Conservation (phyloP, 2,329 filamentous ascomycete species). For the Colletotrichum sp. region DNA sequence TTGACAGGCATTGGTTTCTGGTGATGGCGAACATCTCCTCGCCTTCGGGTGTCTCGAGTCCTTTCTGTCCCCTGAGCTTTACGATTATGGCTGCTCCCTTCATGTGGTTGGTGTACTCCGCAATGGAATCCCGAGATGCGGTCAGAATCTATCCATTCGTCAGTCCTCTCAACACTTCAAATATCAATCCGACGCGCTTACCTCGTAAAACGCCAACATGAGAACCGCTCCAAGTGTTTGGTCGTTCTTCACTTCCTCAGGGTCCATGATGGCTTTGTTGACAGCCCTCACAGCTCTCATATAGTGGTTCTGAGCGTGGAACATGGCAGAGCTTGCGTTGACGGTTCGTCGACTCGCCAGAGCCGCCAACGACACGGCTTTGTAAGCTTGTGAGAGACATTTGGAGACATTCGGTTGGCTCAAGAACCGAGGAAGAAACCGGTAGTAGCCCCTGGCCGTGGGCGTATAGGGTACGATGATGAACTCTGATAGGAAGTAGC, state of each 20-base stretch:
- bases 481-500: slow-evolving; percentile 23
- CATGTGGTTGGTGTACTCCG: slow-evolving; percentile 25
- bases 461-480: slow-evolving; percentile 14
- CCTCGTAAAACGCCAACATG: slow-evolving; percentile 23
- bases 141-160: slow-evolving; percentile 13
- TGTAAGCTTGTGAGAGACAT: slow-evolving; percentile 20
- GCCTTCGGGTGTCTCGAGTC: slow-evolving; percentile 23
- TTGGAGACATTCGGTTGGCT: slow-evolving; percentile 18
- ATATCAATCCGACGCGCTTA: background rate
- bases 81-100: slow-evolving; percentile 27
- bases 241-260: slow-evolving; percentile 15
- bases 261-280: slow-evolving; percentile 22
- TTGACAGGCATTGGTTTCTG: slow-evolving; percentile 24
- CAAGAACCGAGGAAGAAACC: slow-evolving; percentile 18
- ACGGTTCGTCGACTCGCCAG: slow-evolving; percentile 10
- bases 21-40: slow-evolving; percentile 27
- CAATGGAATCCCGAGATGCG: slow-evolving; percentile 20
- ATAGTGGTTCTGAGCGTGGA: slow-evolving; percentile 22
- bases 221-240: slow-evolving; percentile 21
- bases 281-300: slow-evolving; percentile 19
- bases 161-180: background rate
- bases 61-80: slow-evolving; percentile 22
- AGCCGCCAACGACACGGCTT: slow-evolving; percentile 20
- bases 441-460: slow-evolving; percentile 18
- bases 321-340: background rate